These are phyloP conservation scores for Heliamphora exappendiculata DNA, from an alignment of 148 eudicot genomes.

Conservation along the genomic window DNA sequence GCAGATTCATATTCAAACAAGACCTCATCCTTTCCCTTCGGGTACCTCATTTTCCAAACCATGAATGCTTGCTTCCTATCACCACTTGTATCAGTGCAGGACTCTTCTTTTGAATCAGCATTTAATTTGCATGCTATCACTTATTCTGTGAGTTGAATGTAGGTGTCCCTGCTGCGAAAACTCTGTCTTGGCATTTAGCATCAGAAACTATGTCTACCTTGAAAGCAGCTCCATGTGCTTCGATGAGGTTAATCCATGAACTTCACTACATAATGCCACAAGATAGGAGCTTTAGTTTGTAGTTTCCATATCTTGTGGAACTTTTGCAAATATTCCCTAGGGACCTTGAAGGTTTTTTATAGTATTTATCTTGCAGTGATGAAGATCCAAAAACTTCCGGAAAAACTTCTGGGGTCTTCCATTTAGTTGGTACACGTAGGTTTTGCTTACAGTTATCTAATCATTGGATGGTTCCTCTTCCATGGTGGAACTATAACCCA, in stretches of 20 bases:
- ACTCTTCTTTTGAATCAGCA: slow-evolving; percentile 4
- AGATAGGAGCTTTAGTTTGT: background rate
- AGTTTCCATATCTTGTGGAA: background rate
- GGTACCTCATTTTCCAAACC: slow-evolving; percentile 32
- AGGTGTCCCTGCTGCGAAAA: slow-evolving; percentile 70
- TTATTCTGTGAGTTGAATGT: slow-evolving; percentile 8
- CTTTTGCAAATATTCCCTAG: background rate
- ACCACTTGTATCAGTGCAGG: background rate
- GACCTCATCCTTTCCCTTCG: slow-evolving; percentile 58
- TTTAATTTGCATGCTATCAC: background rate
- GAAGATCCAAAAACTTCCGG: slow-evolving; percentile 44
- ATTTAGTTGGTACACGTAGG: slow-evolving; percentile 46
- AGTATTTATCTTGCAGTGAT: slow-evolving; percentile 33
- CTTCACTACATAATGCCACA: background rate
- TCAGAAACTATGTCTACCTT: slow-evolving; percentile 63
- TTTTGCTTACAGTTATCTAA: slow-evolving; percentile 8
- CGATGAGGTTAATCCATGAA: slow-evolving; percentile 46
- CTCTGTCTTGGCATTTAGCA: slow-evolving; percentile 91
- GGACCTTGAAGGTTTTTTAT: background rate
- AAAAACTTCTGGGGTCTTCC: slow-evolving; percentile 41
- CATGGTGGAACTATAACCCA: background rate
- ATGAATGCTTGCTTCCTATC: background rate
- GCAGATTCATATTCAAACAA: slow-evolving; percentile 53
- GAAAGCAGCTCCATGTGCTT: slow-evolving; percentile 46
- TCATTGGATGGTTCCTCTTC: slow-evolving; percentile 4